Evolutionary conservation across 345 rosid species (phyloP).

Genomic region (Salix purpurea): DNA sequence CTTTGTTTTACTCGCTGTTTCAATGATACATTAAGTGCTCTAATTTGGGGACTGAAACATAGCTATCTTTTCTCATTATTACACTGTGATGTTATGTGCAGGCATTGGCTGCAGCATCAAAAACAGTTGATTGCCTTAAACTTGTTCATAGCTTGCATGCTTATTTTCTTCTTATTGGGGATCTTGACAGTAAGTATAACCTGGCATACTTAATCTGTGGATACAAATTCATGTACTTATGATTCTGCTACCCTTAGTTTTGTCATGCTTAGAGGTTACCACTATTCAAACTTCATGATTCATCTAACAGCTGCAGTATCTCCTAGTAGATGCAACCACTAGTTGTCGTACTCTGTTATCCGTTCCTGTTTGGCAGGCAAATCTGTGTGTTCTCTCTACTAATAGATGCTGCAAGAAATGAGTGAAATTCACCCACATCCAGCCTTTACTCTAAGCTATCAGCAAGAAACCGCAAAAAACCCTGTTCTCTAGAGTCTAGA

Average conservation of each 20-base stretch:
- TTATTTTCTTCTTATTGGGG: slow-evolving; percentile 90
- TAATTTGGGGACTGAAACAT: neutral
- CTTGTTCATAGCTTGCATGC: slow-evolving; percentile 85
- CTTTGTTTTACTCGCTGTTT: neutral
- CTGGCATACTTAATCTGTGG: neutral
- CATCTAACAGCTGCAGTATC: neutral
- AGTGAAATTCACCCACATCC: neutral
- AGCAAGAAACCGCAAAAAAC: neutral
- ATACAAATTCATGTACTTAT: neutral
- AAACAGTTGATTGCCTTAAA: slow-evolving; percentile 91
- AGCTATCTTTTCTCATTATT: slow-evolving; percentile 6
- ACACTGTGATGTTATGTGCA: slow-evolving; percentile 32
- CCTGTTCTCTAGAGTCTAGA: neutral
- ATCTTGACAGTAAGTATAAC: slow-evolving; percentile 58
- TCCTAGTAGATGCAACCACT: neutral
- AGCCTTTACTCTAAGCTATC: neutral
- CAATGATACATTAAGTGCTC: neutral
- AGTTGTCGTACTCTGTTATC: neutral
- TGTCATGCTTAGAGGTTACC: neutral
- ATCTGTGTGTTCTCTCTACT: neutral
- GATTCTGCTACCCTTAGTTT: neutral
- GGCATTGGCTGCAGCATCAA: slow-evolving; percentile 97
- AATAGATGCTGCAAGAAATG: neutral
- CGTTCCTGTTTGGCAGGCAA: neutral
- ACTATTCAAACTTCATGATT: neutral